These are phyloP conservation scores for Aphelidium insulamus DNA, from an alignment of 371 early-diverging fungal species.

Conservation along the genomic window DNA sequence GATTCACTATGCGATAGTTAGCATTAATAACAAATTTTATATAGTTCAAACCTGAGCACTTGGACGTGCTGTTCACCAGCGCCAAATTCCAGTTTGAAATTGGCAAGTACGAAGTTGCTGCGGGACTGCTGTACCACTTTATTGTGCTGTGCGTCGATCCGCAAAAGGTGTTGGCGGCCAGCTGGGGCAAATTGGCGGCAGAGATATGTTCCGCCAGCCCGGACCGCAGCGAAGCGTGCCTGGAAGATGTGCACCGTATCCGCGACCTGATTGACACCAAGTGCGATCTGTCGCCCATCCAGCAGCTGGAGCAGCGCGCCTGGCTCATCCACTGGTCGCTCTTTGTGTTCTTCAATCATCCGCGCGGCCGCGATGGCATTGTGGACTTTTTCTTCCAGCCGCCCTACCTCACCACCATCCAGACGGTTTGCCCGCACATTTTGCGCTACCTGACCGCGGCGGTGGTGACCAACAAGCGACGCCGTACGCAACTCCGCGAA, in stretches of 20 bases:
- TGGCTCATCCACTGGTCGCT: slow-evolving; percentile 90
- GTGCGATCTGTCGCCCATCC: slow-evolving; percentile 39
- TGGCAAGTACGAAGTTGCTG: slow-evolving; percentile 73
- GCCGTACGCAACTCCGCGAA: slow-evolving; percentile 68
- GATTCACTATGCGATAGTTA: neutral
- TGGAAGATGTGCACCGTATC: slow-evolving; percentile 62
- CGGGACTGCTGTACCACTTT: slow-evolving; percentile 80
- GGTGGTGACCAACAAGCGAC: slow-evolving; percentile 69
- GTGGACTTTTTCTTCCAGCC: slow-evolving; percentile 78
- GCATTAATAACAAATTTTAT: neutral
- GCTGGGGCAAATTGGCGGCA: slow-evolving; percentile 91
- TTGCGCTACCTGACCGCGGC: slow-evolving; percentile 77
- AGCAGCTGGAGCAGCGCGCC: slow-evolving; percentile 73
- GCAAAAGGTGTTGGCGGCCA: slow-evolving; percentile 50
- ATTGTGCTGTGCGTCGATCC: slow-evolving; percentile 71
- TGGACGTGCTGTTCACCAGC: slow-evolving; percentile 55
- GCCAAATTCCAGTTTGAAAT: slow-evolving; percentile 75
- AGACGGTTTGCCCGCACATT: slow-evolving; percentile 84
- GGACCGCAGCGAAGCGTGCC: slow-evolving; percentile 75
- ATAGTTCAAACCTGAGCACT: slow-evolving; percentile 62
- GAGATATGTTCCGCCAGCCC: slow-evolving; percentile 81
- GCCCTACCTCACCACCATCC: slow-evolving; percentile 82
- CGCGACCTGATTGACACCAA: slow-evolving; percentile 64
- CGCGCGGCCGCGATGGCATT: slow-evolving; percentile 75
- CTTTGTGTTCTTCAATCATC: slow-evolving; percentile 91